Base-by-base conservation (phyloP, 768 basidiomycete genomes). In the Stropharia rugosoannulata region DNA sequence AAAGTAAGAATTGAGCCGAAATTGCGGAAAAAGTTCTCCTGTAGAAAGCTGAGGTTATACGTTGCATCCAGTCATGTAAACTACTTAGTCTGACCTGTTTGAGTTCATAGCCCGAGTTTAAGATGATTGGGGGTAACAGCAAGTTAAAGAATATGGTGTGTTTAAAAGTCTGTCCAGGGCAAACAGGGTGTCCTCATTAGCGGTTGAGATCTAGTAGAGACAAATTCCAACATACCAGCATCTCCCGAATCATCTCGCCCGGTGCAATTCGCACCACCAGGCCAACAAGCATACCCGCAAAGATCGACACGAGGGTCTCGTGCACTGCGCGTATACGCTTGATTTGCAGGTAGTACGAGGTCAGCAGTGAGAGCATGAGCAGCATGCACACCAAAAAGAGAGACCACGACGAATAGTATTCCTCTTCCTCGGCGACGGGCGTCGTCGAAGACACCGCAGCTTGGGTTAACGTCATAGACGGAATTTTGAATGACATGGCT, bases 11-110 rank as follows among this genome's bases (percentile, higher is more conserved):
- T 99, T 25, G 95, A 95, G 9, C 93, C 95, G 66, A 98, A 98
- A 70, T 98, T 98, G 37, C 95, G 86, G 70, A 99, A 99, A 74
- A 99, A 99, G 77, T 95, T 95, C 73, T 95, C 96, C 91, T 97
- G 71, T 7, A 50, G 29, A 43, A 25, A 15, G 36, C 35, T 65
- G 51, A 62, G 56, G 45, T 45, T 36, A 43, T 7, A 11, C 46
- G 19, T 15, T 32, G 15, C 32, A 11, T 35, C 19, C 27, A 42
- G 2, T n/a, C 27, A 8, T 35, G 27, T 10, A 9, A 22, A 22
- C 22, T 4, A 22, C 22, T 4, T 22, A 22, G 1, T 65, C 84
- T 57, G 54, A 87, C 94, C 80, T 98, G 95, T 69, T 95, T 96
- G 55, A 99, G 85, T 72, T 97, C 95, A 69, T 97, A 99, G 5